Base-by-base conservation (phyloP, 371 early-diverging fungal species). In the Synchytrium microbalum region DNA sequence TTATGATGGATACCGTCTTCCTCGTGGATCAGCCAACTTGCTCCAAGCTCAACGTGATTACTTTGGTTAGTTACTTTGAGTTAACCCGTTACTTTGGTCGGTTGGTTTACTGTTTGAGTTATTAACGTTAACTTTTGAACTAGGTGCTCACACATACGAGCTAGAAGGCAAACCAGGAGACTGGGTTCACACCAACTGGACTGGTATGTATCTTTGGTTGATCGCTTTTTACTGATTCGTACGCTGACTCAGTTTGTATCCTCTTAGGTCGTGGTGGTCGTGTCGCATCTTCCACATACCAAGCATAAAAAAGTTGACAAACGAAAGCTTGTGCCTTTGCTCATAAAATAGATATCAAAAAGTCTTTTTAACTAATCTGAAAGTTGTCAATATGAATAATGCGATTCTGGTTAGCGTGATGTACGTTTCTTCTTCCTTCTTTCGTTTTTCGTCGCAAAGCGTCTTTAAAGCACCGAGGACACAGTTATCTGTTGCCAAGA, bases 161-260 rank as follows among this genome's bases (percentile, higher is more conserved):
- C 61, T 75, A 33, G 81, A 90, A 72, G 85, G 77, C 68, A 77
- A 79, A 68, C 91, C 90, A 25, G 94, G 92, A 66, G 77, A 67
- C 55, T 89, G 77, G 74, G 74, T 91, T 66, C 98, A 96, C 87
- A 90, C 93, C 81, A 97, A 97, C 92, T 97, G 96, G 98, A 80
- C 80, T 32, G 80, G 80, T 38, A 38, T 38, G 46, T 38, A 19
- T 5, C 5, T 38, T 5, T 19, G 5, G 46, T 5, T 19, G 46
- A 5, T 23, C 5, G 46, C 19, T 38, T 5, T 5, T 19, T 10
- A 10, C 10, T 38, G 5, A 19, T 5, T 5, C 19, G 46, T 38
- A 10, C 5, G 10, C 46, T 38, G 19, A 38, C 46, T 10, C 46
- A 38, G 10, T 10, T 38, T 19, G 10, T 10, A 10, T 19, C 46